A percentile compares a stretch with the other conserved stretches of the same genome.
These are phyloP conservation scores for Ormosia semicastrata DNA, from an alignment of 306 rosid species.

Conservation along the genomic window DNA sequence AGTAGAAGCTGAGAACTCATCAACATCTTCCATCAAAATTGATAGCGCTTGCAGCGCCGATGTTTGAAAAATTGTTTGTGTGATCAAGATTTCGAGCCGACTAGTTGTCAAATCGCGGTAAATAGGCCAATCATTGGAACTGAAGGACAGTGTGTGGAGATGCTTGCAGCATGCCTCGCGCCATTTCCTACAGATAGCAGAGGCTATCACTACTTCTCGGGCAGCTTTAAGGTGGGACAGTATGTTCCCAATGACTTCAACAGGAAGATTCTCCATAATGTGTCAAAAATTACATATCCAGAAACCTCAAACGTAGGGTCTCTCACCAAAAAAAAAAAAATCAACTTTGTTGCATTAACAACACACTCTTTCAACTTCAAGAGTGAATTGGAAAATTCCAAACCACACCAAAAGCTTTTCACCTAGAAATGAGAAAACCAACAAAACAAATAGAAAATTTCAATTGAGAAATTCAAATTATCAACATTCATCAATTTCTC, in stretches of 20 bases:
- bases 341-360: neutral
- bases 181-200: constrained; percentile 82
- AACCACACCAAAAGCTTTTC: neutral
- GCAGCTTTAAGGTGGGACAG: constrained; percentile 70
- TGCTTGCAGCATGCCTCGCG: constrained; percentile 62
- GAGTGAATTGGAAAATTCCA: neutral
- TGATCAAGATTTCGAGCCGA: constrained; percentile 71
- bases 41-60: constrained; percentile 43
- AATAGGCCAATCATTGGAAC: constrained; percentile 62
- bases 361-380: neutral
- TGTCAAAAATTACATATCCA: too few species aligned
- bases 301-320: neutral
- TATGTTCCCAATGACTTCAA: constrained; percentile 85
- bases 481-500: neutral
- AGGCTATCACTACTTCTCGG: constrained; percentile 72
- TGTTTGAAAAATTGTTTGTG: constrained; percentile 62
- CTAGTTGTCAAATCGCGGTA: constrained; percentile 52
- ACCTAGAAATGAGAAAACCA: too few species aligned
- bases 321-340: neutral
- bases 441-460: too few species aligned
- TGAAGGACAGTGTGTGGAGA: constrained; percentile 69
- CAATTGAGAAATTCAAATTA: neutral
- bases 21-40: constrained; percentile 57
- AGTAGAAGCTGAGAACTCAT: constrained; percentile 53
- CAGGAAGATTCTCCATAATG: constrained; percentile 73